Base-by-base conservation (phyloP, 306 rosid genomes). In the Rosa lucieae region DNA sequence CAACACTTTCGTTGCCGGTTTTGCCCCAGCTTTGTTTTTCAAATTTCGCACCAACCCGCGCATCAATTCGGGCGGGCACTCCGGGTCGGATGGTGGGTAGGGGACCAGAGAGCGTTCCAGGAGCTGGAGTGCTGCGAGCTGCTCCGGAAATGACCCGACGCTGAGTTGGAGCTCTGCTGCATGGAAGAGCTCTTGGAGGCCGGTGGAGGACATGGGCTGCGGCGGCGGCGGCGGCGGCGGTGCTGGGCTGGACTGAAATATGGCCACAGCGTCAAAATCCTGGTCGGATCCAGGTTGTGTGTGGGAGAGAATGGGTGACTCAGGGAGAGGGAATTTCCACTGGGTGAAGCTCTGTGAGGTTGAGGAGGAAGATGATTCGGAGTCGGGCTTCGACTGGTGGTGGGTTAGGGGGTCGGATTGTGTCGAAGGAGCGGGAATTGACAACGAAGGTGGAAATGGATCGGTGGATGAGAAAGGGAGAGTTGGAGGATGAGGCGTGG, bases 261-360 rank as follows among this genome's bases (percentile, higher is more conserved):
- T 3, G 23, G 71, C 6, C 2, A n/a, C 48, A 20, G 3, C 15
- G 3, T 37, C 46, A 1, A 18, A 52, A 15, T 63, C 62, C 17
- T 47, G 81, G 49, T 81, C 79, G 59, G 81, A 80, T 62, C 21
- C 62, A 48, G 77, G 72, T 20, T 71, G 81, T 15, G 43, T 70
- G 44, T 40, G 61, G 46, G 65, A 39, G 58, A 40, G 81, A 44
- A 81, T 48, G 1, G 87, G 88, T 0, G 78, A 89, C 73, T 26
- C 84, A 43, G 85, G 92, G 86, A 90, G 93, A 26, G 94, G 86
- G 89, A 94, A 92, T 18, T 84, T 85, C 97, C 98, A 94, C 35
- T 92, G 98, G 0, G 98, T 94, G 90, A 92, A 94, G 89, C 98
- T 94, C 72, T 94, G 98, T 15, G 98, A 94, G 29, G 97, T 85